Evolutionary conservation across 2,329 filamentous ascomycete genomes (phyloP).

Genomic region (Decorospora gaudefroyi): DNA sequence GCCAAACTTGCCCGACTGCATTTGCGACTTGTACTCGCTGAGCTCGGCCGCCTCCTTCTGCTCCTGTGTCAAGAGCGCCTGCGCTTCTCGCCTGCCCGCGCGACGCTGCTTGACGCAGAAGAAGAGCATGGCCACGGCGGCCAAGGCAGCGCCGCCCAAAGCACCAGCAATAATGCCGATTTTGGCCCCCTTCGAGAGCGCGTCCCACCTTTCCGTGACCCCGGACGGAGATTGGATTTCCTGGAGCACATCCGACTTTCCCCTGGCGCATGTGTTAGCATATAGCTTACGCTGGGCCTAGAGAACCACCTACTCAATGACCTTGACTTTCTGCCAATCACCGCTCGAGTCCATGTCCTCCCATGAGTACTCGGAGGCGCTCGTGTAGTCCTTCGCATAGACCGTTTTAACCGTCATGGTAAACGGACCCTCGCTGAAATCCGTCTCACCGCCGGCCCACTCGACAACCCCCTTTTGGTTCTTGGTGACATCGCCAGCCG

Average conservation of each 20-base stretch:
- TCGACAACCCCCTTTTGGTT: conserved; percentile 45
- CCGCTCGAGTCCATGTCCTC: conserved; percentile 37
- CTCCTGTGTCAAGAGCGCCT: conserved; percentile 39
- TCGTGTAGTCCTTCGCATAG: conserved; percentile 60
- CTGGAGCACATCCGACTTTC: conserved; percentile 44
- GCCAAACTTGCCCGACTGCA: conserved; percentile 32
- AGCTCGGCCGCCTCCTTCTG: conserved; percentile 47
- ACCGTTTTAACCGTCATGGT: conserved; percentile 73
- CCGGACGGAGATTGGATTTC: conserved; percentile 45
- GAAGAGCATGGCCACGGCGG: conserved; percentile 37
- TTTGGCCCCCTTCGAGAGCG: conserved; percentile 41
- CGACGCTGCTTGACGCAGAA: conserved; percentile 49
- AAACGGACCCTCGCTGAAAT: conserved; percentile 69
- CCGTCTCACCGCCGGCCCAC: conserved; percentile 70
- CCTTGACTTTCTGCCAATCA: conserved; percentile 56
- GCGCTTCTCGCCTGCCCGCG: conserved; percentile 42
- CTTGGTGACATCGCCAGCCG: conserved; percentile 58
- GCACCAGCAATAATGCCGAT: conserved; percentile 44
- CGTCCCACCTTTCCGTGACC: conserved; percentile 42
- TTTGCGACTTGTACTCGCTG: conserved; percentile 39
- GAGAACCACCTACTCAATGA: conserved; percentile 46
- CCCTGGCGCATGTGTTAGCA: conserved; percentile 28
- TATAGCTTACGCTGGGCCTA: not conserved
- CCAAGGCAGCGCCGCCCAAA: conserved; percentile 34
- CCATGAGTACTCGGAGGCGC: conserved; percentile 67